These are phyloP conservation scores for Wallacemonas sp. DNA, from an alignment of 208 protist genomes.

Conservation along the genomic window DNA sequence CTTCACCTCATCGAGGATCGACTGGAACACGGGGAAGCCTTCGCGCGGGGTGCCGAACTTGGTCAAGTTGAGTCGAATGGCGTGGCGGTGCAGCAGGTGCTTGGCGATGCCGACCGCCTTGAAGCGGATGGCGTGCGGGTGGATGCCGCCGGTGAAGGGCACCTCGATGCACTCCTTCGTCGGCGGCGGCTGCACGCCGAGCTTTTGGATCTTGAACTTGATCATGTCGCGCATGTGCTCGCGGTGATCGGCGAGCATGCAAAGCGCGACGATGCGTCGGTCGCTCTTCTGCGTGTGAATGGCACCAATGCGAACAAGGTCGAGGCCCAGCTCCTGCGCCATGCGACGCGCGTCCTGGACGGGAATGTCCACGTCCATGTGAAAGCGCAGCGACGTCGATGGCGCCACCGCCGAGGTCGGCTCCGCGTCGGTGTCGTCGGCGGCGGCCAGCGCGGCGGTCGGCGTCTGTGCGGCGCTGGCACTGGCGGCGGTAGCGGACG, in stretches of 20 bases:
- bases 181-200: slow-evolving; percentile 79
- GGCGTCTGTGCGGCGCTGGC: not conserved
- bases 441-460: not conserved
- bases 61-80: slow-evolving; percentile 78
- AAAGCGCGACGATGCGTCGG: slow-evolving; percentile 75
- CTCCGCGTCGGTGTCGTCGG: slow-evolving; percentile 18
- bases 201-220: slow-evolving; percentile 84
- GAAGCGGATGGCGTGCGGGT: slow-evolving; percentile 87
- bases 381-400: slow-evolving; percentile 24
- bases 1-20: slow-evolving; percentile 78
- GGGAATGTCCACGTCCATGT: slow-evolving; percentile 73
- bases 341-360: slow-evolving; percentile 69
- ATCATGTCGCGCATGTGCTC: slow-evolving; percentile 84
- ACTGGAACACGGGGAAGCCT: slow-evolving; percentile 80
- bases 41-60: slow-evolving; percentile 86
- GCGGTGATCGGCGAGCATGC: slow-evolving; percentile 79
- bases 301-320: slow-evolving; percentile 80
- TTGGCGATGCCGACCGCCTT: slow-evolving; percentile 84
- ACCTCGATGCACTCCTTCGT: slow-evolving; percentile 76
- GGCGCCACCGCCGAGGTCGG: slow-evolving; percentile 2
- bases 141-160: slow-evolving; percentile 81
- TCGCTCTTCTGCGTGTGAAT: slow-evolving; percentile 73
- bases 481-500: not conserved
- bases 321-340: slow-evolving; percentile 76
- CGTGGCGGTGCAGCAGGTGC: slow-evolving; percentile 72